Evolutionary conservation across 305 asterid species (phyloP).

Genomic region (Rubia tinctorum): DNA sequence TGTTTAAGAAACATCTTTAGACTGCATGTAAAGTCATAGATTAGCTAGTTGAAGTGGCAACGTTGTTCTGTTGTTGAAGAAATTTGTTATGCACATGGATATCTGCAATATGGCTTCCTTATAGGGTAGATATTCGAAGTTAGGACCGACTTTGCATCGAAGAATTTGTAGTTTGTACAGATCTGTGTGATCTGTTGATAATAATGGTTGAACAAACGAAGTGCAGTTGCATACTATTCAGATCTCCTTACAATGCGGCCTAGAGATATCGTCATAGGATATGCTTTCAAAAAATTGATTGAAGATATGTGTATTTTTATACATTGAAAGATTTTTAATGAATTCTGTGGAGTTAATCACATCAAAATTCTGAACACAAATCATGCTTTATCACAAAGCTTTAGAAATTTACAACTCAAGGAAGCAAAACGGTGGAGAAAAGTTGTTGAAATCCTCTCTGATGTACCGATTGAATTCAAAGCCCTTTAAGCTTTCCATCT

Average conservation of each 20-base stretch:
- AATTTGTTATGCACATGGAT: constrained; percentile 22
- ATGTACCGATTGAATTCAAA: constrained; percentile 35
- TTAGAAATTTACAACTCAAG: constrained; percentile 4
- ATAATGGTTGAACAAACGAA: no score
- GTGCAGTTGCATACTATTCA: no score
- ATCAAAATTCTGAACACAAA: constrained; percentile 12
- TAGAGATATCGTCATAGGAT: no score
- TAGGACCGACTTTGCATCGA: constrained; percentile 15
- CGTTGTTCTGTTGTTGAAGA: constrained; percentile 17
- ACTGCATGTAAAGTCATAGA: constrained; percentile 23
- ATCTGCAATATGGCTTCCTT: constrained; percentile 16
- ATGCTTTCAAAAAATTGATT: no score
- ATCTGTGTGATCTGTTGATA: constrained; percentile 23
- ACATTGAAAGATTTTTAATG: neutral
- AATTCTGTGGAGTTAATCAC: neutral
- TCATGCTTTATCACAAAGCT: neutral
- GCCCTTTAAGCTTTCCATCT: constrained; percentile 69
- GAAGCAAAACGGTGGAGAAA: neutral
- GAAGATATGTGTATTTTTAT: no score
- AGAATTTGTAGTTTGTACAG: constrained; percentile 19
- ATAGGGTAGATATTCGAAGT: constrained; percentile 26
- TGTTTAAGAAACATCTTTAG: constrained; percentile 25
- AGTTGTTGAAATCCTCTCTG: neutral
- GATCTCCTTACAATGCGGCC: no score
- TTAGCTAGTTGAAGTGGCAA: constrained; percentile 18